Evolutionary conservation across 2,329 filamentous ascomycete species (phyloP).

Genomic region (Xylaria sp.): DNA sequence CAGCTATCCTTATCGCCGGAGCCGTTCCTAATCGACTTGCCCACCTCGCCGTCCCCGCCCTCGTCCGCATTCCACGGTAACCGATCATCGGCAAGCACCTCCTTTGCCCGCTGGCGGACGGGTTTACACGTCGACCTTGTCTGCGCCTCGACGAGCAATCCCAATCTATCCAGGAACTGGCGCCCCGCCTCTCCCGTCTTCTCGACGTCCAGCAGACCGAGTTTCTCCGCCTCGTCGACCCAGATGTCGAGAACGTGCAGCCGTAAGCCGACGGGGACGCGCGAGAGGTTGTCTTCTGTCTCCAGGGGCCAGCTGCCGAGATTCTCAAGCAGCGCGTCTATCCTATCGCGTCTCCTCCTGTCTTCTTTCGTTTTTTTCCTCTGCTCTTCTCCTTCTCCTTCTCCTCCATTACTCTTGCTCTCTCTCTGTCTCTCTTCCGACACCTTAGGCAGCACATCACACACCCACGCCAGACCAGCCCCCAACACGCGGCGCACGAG

Average conservation of each 20-base stretch:
- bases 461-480: constrained; percentile 70
- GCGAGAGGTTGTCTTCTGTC: constrained; percentile 56
- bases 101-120: constrained; percentile 75
- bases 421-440: no score
- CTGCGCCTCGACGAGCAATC: constrained; percentile 67
- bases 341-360: constrained; percentile 40
- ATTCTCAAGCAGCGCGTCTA: constrained; percentile 54
- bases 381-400: constrained; percentile 50
- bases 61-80: constrained; percentile 70
- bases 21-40: constrained; percentile 48
- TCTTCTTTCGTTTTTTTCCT: constrained; percentile 25
- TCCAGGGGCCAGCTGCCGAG: constrained; percentile 59
- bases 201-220: constrained; percentile 62
- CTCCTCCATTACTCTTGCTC: constrained; percentile 35
- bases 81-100: constrained; percentile 78
- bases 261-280: constrained; percentile 83
- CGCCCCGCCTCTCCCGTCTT: constrained; percentile 56
- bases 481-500: constrained; percentile 82
- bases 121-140: constrained; percentile 73
- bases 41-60: constrained; percentile 49
- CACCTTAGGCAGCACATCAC: constrained; percentile 28
- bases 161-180: constrained; percentile 64
- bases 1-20: constrained; percentile 67
- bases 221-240: constrained; percentile 87
- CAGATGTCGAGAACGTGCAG: constrained; percentile 92